Conservation (phyloP, 2,329 filamentous ascomycete species). For the Hypoxylon sp. region DNA sequence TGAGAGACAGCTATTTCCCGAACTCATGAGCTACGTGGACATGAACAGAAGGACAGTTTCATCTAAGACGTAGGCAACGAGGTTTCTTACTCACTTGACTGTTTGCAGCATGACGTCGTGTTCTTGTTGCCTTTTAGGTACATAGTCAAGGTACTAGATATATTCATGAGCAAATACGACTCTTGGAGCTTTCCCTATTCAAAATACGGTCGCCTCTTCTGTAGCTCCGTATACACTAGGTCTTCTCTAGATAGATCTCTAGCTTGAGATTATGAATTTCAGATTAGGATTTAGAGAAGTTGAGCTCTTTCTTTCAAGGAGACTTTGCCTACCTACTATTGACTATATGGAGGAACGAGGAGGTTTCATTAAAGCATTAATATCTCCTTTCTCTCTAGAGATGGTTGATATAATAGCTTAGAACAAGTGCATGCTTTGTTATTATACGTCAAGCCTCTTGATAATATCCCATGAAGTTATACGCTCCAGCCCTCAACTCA, state of each 20-base stretch:
- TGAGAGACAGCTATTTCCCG: not conserved
- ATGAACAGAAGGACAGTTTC: constrained; percentile 1
- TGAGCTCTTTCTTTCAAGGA: not conserved
- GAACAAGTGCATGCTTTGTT: not conserved
- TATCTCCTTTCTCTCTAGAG: not conserved
- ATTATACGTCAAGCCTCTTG: not conserved
- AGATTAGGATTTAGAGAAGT: not conserved
- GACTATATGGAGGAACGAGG: not conserved
- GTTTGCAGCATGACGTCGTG: not conserved
- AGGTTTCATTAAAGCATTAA: no score
- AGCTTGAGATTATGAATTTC: not conserved
- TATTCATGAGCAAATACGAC: not conserved
- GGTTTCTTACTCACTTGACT: not conserved
- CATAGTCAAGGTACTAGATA: not conserved
- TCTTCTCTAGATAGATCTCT: not conserved
- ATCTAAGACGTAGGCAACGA: not conserved
- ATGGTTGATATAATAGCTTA: not conserved
- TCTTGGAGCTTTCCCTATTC: not conserved
- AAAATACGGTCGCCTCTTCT: not conserved
- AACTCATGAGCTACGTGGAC: constrained; percentile 11
- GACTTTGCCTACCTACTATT: not conserved
- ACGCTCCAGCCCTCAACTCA: not conserved
- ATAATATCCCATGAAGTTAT: not conserved
- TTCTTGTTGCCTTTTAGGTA: not conserved
- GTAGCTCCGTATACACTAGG: not conserved